phyloP scores from a whole-genome alignment of 225 moss, liverwort and hornwort species.

The Asterella californica region DNA sequence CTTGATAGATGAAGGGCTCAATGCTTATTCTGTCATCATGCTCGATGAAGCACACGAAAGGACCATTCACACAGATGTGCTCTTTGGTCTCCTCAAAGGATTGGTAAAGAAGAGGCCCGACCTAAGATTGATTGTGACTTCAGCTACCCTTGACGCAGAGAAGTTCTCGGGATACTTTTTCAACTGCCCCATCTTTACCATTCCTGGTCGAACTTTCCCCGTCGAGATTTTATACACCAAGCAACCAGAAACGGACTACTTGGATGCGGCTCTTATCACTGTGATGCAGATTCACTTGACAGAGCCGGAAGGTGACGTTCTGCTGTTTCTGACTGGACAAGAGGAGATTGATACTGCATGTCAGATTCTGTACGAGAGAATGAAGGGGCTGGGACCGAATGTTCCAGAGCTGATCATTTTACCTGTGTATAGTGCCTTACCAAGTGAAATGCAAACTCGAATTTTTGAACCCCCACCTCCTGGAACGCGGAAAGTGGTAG shows the following conservation, averaged over 20 bases:
- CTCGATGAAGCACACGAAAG: conserved; percentile 98
- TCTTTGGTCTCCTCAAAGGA: conserved; percentile 86
- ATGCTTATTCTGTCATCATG: conserved; percentile 86
- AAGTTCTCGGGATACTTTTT: conserved; percentile 97
- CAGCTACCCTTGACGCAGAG: conserved; percentile 95
- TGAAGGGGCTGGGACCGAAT: conserved; percentile 96
- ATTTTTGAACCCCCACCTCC: conserved; percentile 95
- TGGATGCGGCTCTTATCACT: conserved; percentile 91
- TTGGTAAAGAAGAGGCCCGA: conserved; percentile 84
- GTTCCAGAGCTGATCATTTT: conserved; percentile 91
- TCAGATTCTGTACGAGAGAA: conserved; percentile 88
- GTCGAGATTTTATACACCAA: conserved; percentile 91
- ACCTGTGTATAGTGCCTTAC: conserved; percentile 92
- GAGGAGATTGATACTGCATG: conserved; percentile 98
- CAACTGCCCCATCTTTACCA: conserved; percentile 95
- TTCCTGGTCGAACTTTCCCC: conserved; percentile 82
- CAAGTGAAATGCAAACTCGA: conserved; percentile 98
- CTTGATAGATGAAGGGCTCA: conserved; percentile 75
- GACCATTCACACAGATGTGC: conserved; percentile 89
- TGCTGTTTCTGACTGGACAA: conserved; percentile 93
- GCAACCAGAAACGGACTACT: conserved; percentile 81
- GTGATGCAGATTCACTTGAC: conserved; percentile 98
- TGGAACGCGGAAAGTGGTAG: conserved; percentile 94
- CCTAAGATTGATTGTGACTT: conserved; percentile 91
- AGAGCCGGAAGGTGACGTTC: conserved; percentile 89